These are phyloP conservation scores for Mucor indicus DNA, from an alignment of 371 early-diverging fungal species.

Conservation along the genomic window DNA sequence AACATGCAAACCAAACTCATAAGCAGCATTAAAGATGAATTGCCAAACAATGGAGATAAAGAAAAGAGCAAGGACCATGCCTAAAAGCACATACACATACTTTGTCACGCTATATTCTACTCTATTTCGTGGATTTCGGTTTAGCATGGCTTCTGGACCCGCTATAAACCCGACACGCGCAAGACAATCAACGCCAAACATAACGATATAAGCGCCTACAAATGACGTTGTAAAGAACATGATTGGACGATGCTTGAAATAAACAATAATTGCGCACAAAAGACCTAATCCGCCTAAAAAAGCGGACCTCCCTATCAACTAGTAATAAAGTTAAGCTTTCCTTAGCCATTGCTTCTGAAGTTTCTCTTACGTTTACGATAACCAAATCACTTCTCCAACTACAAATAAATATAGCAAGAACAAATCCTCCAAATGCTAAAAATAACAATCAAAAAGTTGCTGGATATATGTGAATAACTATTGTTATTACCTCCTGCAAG, in stretches of 20 bases:
- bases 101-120: constrained; percentile 6
- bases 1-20: constrained; percentile 12
- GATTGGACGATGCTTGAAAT: constrained; percentile 5
- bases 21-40: constrained; percentile 14
- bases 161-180: constrained; percentile 17
- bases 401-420: constrained; percentile 16
- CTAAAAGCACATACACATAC: constrained; percentile 17
- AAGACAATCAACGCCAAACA: constrained; percentile 33
- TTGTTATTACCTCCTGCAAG: constrained; percentile 19
- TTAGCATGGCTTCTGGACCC: constrained; percentile 11
- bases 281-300: constrained; percentile 21
- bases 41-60: constrained; percentile 18
- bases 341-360: neutral
- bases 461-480: too few relatives aligned
- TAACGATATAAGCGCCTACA: constrained; percentile 29
- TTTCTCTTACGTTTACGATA: constrained; percentile 14
- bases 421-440: constrained; percentile 18
- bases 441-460: too few relatives aligned
- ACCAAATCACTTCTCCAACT: constrained; percentile 18
- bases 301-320: constrained; percentile 15
- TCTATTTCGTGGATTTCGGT: constrained; percentile 6
- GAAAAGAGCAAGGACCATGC: constrained; percentile 15
- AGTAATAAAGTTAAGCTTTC: neutral
- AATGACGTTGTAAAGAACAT: constrained; percentile 28
- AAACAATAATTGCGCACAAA: neutral